Conservation (phyloP, 2,329 filamentous ascomycete genomes). For the Aspergillus nomiae region DNA sequence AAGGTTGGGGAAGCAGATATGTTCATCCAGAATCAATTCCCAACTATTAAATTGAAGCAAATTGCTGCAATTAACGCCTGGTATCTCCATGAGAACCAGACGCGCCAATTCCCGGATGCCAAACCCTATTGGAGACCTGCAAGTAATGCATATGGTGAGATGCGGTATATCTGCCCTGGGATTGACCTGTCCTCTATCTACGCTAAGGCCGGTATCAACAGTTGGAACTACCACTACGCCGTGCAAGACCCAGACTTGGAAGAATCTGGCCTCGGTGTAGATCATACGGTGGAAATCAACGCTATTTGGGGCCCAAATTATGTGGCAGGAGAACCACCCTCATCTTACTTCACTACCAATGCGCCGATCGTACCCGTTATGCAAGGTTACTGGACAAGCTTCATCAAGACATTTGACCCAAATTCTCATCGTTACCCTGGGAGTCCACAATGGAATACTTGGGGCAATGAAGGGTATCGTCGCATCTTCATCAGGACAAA, state of each 20-base stretch:
- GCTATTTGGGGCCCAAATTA: too few relatives aligned
- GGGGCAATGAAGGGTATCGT: constrained; percentile 33
- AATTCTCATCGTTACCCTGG: constrained; percentile 56
- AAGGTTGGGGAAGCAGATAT: constrained; percentile 52
- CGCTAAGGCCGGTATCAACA: constrained; percentile 34
- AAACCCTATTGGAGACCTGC: constrained; percentile 62
- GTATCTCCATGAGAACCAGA: constrained; percentile 56
- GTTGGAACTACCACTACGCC: constrained; percentile 68
- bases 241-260: constrained; percentile 57
- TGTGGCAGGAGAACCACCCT: constrained; percentile 49
- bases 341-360: constrained; percentile 61
- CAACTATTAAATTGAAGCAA: constrained; percentile 54
- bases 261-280: constrained; percentile 61
- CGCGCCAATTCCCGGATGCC: constrained; percentile 47
- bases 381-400: constrained; percentile 74
- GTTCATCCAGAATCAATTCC: constrained; percentile 63
- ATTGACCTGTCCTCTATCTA: constrained; percentile 55
- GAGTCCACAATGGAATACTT: constrained; percentile 56
- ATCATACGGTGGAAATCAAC: constrained; percentile 56
- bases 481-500: constrained; percentile 50
- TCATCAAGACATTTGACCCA: constrained; percentile 67
- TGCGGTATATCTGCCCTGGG: constrained; percentile 66
- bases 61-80: constrained; percentile 55
- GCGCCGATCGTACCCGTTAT: constrained; percentile 60
- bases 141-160: constrained; percentile 63